Evolutionary conservation across 805 yeast species (phyloP), one percentile per base, ranked within the genome.

Genomic region (Starmerella roubikii): DNA sequence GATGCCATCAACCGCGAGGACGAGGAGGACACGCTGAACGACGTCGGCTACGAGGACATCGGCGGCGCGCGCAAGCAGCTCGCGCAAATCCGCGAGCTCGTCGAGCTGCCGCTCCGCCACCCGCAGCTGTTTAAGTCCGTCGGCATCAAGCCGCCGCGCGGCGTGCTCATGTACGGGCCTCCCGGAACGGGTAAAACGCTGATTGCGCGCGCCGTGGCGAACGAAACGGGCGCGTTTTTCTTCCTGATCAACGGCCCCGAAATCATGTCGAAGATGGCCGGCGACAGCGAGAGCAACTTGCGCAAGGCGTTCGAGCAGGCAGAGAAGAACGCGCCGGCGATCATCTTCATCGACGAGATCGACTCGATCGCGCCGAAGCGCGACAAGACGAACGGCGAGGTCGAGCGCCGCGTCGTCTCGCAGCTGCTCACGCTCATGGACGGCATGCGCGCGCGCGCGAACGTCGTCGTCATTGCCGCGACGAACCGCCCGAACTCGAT

Each of bases 131-230:
- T 91, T 72, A 91, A 91, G 68, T 77, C 93, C 28, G 88, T 91
- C 56, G 98, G 98, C 73, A 91, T 91, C 60, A 91, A 91, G 62
- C 98, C 98, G 31, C 98, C 98, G 49, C 82, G 84, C 62, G 98
- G 98, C 68, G 85, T 91, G 45, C 72, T 91, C 57, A 59, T 59
- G 64, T 91, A 81, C 61, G 98, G 98, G 57, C 98, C 98, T 35
- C 98, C 98, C 25, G 98, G 98, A 74, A 91, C 98, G 13, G 98
- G 98, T 81, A 91, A 91, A 66, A 91, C 98, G 24, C 70, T 91
- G 52, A 85, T 91, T 94, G 98, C 98, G 2, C 78, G 98, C 61
- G 98, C 98, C n/a, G 98, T 91, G 38, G 98, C 98, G 34, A 91
- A 91, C 55, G 98, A 91, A 65, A 91, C 98, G 19, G 98, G 98